phyloP scores from a whole-genome alignment of 306 rosid species.

The Pyrus communis region DNA sequence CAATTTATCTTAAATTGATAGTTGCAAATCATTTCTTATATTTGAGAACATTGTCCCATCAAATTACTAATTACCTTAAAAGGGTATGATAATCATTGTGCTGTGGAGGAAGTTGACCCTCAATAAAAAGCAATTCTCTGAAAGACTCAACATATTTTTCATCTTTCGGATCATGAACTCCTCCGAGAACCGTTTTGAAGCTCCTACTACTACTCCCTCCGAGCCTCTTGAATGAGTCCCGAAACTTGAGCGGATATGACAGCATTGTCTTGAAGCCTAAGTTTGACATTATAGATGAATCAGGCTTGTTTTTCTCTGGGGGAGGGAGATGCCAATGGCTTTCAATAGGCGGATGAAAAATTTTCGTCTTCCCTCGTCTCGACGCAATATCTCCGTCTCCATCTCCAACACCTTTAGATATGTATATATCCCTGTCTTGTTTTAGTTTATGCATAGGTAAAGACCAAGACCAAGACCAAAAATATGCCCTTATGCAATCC shows the following conservation, averaged over 20 bases:
- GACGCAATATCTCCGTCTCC: slow-evolving; percentile 24
- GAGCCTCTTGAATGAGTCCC: slow-evolving; percentile 26
- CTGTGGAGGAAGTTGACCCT: slow-evolving; percentile 45
- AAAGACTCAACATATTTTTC: slow-evolving; percentile 47
- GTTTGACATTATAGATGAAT: slow-evolving; percentile 10
- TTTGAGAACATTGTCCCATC: not conserved
- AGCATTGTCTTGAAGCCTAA: slow-evolving; percentile 34
- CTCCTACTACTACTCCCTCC: slow-evolving; percentile 43
- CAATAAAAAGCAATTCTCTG: slow-evolving; percentile 48
- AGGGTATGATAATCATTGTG: slow-evolving; percentile 87
- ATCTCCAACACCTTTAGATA: slow-evolving; percentile 17
- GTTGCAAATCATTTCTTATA: no score
- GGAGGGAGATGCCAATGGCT: slow-evolving; percentile 46
- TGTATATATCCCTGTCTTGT: slow-evolving; percentile 20
- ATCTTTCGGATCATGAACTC: slow-evolving; percentile 60
- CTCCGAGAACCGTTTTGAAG: slow-evolving; percentile 41
- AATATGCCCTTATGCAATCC: not conserved
- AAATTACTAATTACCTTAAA: slow-evolving; percentile 37
- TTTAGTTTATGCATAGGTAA: slow-evolving; percentile 26
- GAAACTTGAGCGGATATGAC: slow-evolving; percentile 26
- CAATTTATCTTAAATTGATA: not conserved
- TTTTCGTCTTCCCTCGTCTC: slow-evolving; percentile 24
- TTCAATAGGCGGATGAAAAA: slow-evolving; percentile 65
- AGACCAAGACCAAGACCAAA: not conserved
- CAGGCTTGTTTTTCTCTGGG: not conserved